Percentiles rank a stretch among this genome's conserved stretches.
Conservation (phyloP, 106 monocot species). For the Chionographis japonica region DNA sequence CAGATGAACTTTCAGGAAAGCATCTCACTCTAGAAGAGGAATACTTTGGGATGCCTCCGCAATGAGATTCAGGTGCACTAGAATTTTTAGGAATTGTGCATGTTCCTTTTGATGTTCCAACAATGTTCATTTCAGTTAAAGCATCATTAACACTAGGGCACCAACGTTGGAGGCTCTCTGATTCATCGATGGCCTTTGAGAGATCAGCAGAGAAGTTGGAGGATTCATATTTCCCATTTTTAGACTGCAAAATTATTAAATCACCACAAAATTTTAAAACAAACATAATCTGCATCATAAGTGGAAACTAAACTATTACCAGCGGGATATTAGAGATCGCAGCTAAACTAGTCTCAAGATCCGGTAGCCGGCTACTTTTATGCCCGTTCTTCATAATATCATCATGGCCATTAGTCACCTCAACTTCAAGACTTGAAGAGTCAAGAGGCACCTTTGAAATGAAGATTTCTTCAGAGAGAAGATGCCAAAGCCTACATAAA, state of each 20-base stretch:
- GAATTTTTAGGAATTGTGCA: neutral
- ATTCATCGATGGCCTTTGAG: constrained; percentile 1
- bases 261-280: neutral
- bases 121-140: constrained; percentile 11
- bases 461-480: constrained; percentile 36
- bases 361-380: constrained; percentile 6
- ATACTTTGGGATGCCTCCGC: constrained; percentile 5
- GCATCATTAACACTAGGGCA: neutral
- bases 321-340: constrained; percentile 7
- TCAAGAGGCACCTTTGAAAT: constrained; percentile 6
- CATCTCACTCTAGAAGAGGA: constrained; percentile 8
- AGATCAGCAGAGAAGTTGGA: neutral
- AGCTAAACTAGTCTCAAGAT: constrained; percentile 6
- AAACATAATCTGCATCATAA: neutral
- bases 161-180: constrained; percentile 15
- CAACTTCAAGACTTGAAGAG: constrained; percentile 12
- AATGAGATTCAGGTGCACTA: constrained; percentile 3
- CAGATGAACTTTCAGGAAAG: constrained; percentile 21
- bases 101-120: constrained; percentile 1
- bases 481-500: constrained; percentile 68
- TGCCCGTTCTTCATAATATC: constrained; percentile 13
- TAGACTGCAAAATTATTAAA: constrained; percentile 18
- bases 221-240: constrained; percentile 18
- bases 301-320: constrained; percentile 17
- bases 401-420: constrained; percentile 5